Conservation (phyloP, 75 land plant species). For the Gnetum montanum region DNA sequence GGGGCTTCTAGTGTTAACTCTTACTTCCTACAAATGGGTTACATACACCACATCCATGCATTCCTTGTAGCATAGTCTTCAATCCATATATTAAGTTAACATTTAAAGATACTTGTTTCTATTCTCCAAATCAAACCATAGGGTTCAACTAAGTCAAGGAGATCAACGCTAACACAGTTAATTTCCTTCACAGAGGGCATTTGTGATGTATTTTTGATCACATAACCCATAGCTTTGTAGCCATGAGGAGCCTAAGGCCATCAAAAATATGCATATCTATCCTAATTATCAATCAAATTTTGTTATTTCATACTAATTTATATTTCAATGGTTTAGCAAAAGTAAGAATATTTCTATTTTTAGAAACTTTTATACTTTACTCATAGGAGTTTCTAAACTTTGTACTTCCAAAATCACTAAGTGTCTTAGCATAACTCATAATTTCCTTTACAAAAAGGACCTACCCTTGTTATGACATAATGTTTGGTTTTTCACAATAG, state of each 20-base stretch:
- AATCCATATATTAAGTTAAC: slow-evolving; percentile 21
- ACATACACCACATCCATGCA: slow-evolving; percentile 34
- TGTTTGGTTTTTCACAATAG: slow-evolving; percentile 40
- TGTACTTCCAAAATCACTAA: not conserved
- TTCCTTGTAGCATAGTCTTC: slow-evolving; percentile 24
- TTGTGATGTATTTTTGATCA: slow-evolving; percentile 34
- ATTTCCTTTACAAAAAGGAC: slow-evolving; percentile 46
- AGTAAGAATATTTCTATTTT: not conserved
- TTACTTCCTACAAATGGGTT: too few species aligned
- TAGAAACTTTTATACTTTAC: not conserved
- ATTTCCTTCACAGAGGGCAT: slow-evolving; percentile 51
- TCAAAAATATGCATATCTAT: slow-evolving; percentile 58
- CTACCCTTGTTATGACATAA: slow-evolving; percentile 30
- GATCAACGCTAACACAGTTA: slow-evolving; percentile 53
- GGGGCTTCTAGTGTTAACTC: too few species aligned
- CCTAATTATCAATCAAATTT: slow-evolving; percentile 29
- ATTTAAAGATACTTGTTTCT: slow-evolving; percentile 2
- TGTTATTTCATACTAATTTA: slow-evolving; percentile 60
- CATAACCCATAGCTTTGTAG: slow-evolving; percentile 54
- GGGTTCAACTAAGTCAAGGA: slow-evolving; percentile 37
- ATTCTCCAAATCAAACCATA: slow-evolving; percentile 37
- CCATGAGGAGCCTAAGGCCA: slow-evolving; percentile 62
- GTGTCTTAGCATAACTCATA: not conserved
- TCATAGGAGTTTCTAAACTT: slow-evolving; percentile 1
- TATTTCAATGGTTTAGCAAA: slow-evolving; percentile 48